Evolutionary conservation across 805 yeast genomes (phyloP).

Genomic region (Millerago galiae): DNA sequence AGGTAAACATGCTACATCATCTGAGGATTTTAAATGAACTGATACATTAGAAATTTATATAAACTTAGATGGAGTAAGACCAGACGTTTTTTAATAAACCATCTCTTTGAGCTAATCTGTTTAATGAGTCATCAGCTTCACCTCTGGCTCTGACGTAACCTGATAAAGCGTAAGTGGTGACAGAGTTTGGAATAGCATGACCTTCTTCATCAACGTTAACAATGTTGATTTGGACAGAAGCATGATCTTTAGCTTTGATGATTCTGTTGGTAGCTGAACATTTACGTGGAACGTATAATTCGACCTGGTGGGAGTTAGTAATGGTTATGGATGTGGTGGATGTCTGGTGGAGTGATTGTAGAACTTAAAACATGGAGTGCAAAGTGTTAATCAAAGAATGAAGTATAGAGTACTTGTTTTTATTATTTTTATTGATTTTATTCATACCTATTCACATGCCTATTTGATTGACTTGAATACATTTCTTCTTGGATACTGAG

Average conservation of each 20-base stretch:
- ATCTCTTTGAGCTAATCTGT: constrained; percentile 98
- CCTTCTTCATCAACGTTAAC: constrained; percentile 98
- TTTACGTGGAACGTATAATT: constrained; percentile 99
- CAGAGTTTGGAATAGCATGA: constrained; percentile 83
- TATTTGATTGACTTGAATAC: no score
- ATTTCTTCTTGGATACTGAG: no score
- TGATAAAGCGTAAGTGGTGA: constrained; percentile 92
- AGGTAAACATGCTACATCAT: constrained; percentile 2
- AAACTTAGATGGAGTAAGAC: constrained; percentile 81
- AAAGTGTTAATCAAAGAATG: no score
- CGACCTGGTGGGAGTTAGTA: constrained; percentile 52
- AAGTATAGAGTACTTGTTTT: no score
- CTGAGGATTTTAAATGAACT: neutral
- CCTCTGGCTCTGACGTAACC: constrained; percentile 99
- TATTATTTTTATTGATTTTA: no score
- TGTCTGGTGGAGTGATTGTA: neutral
- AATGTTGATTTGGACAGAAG: constrained; percentile 97
- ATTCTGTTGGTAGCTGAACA: constrained; percentile 99
- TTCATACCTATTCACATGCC: no score
- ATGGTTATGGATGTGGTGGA: neutral
- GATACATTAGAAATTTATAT: constrained; percentile 2
- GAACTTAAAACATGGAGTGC: no score
- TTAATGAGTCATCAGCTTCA: constrained; percentile 98
- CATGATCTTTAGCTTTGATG: constrained; percentile 99
- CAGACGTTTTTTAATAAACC: constrained; percentile 96